Evolutionary conservation across 176 grass and related monocot genomes (phyloP).

Genomic region (Oryza nivara): DNA sequence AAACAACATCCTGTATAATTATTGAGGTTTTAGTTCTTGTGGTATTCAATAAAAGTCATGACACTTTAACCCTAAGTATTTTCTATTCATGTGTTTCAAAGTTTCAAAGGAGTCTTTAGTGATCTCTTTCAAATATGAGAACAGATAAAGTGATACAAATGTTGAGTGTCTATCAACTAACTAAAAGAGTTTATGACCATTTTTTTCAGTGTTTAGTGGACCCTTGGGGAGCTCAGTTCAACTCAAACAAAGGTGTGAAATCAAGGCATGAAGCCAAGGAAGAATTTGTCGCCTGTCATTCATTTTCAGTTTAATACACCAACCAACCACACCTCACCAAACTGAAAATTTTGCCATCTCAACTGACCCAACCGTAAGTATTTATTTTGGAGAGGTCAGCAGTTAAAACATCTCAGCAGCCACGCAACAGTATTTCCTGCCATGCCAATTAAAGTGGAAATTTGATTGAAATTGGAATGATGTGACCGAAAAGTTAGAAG

Average conservation of each 20-base stretch:
- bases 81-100: too few species aligned
- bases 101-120: too few species aligned
- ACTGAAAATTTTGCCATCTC: background rate
- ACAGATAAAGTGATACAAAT: background rate
- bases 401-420: background rate
- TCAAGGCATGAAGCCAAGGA: background rate
- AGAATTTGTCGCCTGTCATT: background rate
- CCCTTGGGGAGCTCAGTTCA: background rate
- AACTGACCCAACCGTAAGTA: background rate
- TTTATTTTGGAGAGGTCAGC: conserved; percentile 10
- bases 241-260: background rate
- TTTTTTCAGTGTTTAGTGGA: background rate
- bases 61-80: too few species aligned
- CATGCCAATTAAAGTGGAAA: conserved; percentile 6
- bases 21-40: too few species aligned
- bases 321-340: conserved; percentile 22
- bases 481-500: too few species aligned
- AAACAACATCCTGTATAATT: too few species aligned
- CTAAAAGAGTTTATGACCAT: background rate
- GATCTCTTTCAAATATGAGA: background rate
- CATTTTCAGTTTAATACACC: background rate
- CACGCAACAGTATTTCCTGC: background rate
- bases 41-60: too few species aligned
- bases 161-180: too few species aligned
- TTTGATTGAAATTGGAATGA: too few species aligned